Evolutionary conservation across 768 basidiomycete species (phyloP), one percentile per base, ranked within the genome.

Genomic region (Cyathus striatus): DNA sequence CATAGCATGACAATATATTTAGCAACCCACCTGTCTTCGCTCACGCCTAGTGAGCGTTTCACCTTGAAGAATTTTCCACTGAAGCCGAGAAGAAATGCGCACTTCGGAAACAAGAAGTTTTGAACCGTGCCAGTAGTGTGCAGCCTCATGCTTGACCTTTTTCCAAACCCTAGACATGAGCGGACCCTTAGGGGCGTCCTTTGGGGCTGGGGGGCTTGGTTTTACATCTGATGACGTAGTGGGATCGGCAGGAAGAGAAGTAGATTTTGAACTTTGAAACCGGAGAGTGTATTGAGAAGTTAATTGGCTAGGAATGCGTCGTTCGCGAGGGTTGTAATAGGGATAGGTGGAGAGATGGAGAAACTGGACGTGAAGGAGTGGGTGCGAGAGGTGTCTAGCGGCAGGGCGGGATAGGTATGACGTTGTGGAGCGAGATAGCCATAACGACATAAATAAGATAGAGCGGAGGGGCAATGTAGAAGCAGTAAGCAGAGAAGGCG

Each of bases 41-140:
- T 99, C 96, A 57, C 96, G 76, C 51, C 96, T 79, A 6, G 96
- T 99, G 63, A 99, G 62, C 34, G 75, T 81, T 41, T 90, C 90
- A 24, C 96, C 96, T 45, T 91, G 89, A 18, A 99, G 65, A 40
- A 98, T 81, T 68, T 94, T 91, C 81, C 86, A 89, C 55, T 93
- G 87, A 33, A 99, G 72, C 47, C 93, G 74, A 3, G 76, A 69
- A 18, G 90, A 91, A 49, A 98, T 97, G 49, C 87, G 81, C 42
- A 96, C 88, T 68, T 98, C 96, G 20, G 91, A 89, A 13, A 90
- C 92, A 38, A 99, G 74, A 4, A 99, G 79, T 59, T 96, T 96
- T 1, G 90, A 78, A 9, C 96, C 95, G 49, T 93, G 85, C 94
- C 94, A 98, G 62, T 98, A 99, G 62, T 99, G 95, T 45, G 80